Conservation (phyloP, 768 basidiomycete genomes). For the Lyophyllum decastes region DNA sequence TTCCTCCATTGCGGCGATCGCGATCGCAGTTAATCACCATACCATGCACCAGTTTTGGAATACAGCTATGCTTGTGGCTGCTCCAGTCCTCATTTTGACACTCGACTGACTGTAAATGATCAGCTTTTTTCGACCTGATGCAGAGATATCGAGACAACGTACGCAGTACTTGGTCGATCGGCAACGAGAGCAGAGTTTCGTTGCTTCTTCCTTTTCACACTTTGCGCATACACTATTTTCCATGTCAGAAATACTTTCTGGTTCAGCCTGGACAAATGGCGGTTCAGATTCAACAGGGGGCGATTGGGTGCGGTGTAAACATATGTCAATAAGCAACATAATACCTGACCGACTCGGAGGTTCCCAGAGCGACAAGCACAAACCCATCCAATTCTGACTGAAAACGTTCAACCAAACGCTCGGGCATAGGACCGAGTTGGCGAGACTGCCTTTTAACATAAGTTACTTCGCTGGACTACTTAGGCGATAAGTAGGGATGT, state of each 20-base stretch:
- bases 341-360: too few relatives aligned
- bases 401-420: too few relatives aligned
- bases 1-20: not conserved
- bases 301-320: not conserved
- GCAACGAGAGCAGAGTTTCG: constrained; percentile 9
- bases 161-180: constrained; percentile 4
- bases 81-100: constrained; percentile 10
- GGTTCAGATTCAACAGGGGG: not conserved
- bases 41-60: constrained; percentile 6
- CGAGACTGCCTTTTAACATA: too few relatives aligned
- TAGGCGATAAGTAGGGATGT: too few relatives aligned
- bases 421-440: too few relatives aligned
- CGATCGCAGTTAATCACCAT: constrained; percentile 6
- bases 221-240: not conserved
- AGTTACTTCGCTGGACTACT: too few relatives aligned
- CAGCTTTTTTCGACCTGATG: not conserved
- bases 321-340: not conserved
- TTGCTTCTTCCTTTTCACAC: not conserved
- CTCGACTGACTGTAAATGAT: not conserved
- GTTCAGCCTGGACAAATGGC: not conserved
- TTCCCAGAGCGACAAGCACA: too few relatives aligned
- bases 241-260: not conserved
- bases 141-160: not conserved
- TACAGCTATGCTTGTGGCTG: constrained; percentile 2
- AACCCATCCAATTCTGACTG: too few relatives aligned